These are phyloP conservation scores for Oryza rufipogon DNA, from an alignment of 176 grass and related monocot genomes.

Conservation along the genomic window DNA sequence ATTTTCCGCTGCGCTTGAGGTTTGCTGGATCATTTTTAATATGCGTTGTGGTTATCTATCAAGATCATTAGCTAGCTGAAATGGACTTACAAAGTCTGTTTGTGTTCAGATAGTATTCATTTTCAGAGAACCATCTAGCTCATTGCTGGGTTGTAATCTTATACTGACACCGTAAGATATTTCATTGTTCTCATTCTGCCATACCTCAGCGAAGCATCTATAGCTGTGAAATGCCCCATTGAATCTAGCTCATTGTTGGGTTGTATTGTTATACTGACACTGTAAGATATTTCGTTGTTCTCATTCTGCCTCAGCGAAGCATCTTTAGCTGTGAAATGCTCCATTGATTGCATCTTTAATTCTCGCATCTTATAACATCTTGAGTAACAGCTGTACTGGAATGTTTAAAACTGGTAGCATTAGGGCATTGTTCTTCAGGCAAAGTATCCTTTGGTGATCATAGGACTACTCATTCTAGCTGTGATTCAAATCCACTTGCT, in stretches of 20 bases:
- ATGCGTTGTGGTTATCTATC: neutral
- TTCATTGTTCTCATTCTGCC: neutral
- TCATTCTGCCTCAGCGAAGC: neutral
- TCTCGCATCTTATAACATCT: neutral
- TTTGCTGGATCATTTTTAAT: neutral
- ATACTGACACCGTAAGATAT: neutral
- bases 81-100: neutral
- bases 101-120: neutral
- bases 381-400: neutral
- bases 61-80: neutral
- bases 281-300: neutral
- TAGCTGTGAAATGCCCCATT: neutral
- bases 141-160: conserved; percentile 16
- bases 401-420: neutral
- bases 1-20: neutral
- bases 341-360: neutral
- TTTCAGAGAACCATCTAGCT: neutral
- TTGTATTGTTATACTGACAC: conserved; percentile 3
- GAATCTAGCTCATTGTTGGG: neutral
- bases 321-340: neutral
- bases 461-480: no score
- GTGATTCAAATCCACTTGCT: no score
- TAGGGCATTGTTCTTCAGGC: conserved; percentile 4
- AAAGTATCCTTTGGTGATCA: neutral
- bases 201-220: neutral